Conservation (phyloP, 2,329 filamentous ascomycete genomes). For the Penicillium janthinellum region DNA sequence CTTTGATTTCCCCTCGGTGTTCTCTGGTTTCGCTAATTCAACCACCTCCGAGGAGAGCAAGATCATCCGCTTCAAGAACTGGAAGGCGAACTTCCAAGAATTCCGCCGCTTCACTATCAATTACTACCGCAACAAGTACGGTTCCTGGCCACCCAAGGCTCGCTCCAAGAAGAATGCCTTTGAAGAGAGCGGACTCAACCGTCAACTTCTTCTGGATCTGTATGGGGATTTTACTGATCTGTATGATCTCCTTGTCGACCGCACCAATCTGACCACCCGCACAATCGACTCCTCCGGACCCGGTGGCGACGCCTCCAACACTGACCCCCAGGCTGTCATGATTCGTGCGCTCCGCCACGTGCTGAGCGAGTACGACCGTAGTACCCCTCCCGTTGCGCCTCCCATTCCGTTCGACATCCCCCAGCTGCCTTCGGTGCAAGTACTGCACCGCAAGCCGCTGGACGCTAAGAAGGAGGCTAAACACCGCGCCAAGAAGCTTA, state of each 20-base stretch:
- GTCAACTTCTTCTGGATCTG: slow-evolving; percentile 75
- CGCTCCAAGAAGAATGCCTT: slow-evolving; percentile 90
- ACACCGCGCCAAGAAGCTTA: slow-evolving; percentile 69
- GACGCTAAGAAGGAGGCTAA: slow-evolving; percentile 74
- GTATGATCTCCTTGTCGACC: slow-evolving; percentile 87
- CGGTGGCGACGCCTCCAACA: slow-evolving; percentile 45
- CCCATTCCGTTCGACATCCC: slow-evolving; percentile 90
- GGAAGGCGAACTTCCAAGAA: slow-evolving; percentile 72
- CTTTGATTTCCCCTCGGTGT: slow-evolving; percentile 89
- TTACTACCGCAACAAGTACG: slow-evolving; percentile 69
- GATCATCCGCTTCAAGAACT: slow-evolving; percentile 77
- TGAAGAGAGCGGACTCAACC: slow-evolving; percentile 81
- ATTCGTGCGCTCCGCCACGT: slow-evolving; percentile 74
- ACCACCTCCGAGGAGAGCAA: slow-evolving; percentile 76
- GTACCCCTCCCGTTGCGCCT: slow-evolving; percentile 84
- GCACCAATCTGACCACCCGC: slow-evolving; percentile 74
- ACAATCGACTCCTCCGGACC: slow-evolving; percentile 68
- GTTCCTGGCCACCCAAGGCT: slow-evolving; percentile 88
- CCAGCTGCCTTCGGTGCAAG: slow-evolving; percentile 68
- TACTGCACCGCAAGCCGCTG: slow-evolving; percentile 65
- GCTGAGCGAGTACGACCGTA: slow-evolving; percentile 84
- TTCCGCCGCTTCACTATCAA: slow-evolving; percentile 73
- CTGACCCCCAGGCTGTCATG: slow-evolving; percentile 58
- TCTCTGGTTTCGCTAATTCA: slow-evolving; percentile 83
- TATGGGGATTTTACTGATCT: slow-evolving; percentile 84